These are phyloP conservation scores for Trametes elegans DNA, from an alignment of 768 basidiomycete species.

Conservation along the genomic window DNA sequence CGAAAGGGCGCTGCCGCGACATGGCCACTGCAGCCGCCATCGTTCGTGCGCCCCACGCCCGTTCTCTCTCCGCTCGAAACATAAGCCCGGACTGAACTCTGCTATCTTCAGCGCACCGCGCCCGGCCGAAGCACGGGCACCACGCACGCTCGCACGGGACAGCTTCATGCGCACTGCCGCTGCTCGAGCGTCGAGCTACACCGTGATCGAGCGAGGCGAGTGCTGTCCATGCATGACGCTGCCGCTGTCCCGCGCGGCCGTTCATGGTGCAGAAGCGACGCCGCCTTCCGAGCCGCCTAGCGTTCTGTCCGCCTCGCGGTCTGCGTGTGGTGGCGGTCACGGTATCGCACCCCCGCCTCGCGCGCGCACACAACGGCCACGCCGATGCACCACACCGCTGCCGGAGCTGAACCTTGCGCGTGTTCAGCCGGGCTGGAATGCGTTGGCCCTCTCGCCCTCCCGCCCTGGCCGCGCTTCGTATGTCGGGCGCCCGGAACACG, in stretches of 20 bases:
- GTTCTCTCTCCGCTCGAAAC: conserved; percentile 2
- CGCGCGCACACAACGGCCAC: no score
- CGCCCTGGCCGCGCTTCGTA: not conserved
- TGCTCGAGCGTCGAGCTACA: no score
- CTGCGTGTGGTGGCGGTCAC: no score
- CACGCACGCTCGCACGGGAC: no score
- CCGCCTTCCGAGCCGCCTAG: not conserved
- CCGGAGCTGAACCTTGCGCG: no score
- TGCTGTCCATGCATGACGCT: no score
- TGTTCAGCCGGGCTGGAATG: not conserved
- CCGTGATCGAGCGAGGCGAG: no score
- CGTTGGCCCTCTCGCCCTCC: not conserved
- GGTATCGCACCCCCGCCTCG: no score
- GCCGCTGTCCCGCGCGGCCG: no score
- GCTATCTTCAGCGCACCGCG: conserved; percentile 4
- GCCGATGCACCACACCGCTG: no score
- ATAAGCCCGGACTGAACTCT: not conserved
- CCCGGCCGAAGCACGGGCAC: no score
- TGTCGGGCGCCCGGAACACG: not conserved
- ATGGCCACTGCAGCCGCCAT: conserved; percentile 1
- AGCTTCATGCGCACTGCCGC: no score
- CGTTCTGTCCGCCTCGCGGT: not conserved
- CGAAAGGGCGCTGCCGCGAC: not conserved
- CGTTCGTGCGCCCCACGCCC: conserved; percentile 3
- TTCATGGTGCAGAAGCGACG: conserved; percentile 1